Evolutionary conservation across 2,329 filamentous ascomycete species (phyloP).

Genomic region (Fusarium multiceps): DNA sequence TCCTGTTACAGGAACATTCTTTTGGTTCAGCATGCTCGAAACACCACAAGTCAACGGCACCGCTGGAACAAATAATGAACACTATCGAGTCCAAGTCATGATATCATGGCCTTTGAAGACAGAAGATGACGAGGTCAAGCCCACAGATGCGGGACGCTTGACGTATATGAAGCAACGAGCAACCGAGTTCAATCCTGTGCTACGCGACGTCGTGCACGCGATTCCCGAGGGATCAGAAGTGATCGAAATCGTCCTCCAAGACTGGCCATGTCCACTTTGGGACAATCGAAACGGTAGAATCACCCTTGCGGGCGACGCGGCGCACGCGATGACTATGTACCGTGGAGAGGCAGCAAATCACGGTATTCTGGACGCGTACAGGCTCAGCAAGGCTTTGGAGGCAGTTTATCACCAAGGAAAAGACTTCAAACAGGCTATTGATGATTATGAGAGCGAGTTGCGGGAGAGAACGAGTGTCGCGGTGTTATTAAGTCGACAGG

Average conservation of each 20-base stretch:
- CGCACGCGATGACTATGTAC: constrained; percentile 21
- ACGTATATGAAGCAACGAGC: constrained; percentile 13
- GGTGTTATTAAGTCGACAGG: constrained; percentile 10
- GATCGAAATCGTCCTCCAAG: constrained; percentile 3
- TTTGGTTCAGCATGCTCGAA: constrained; percentile 8
- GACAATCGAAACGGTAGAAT: background rate
- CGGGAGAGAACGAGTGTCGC: constrained; percentile 9
- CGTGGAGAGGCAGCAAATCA: constrained; percentile 11
- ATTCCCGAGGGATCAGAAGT: constrained; percentile 10
- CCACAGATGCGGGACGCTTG: background rate
- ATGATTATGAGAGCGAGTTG: constrained; percentile 1
- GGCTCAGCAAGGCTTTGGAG: background rate
- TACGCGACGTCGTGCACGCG: background rate
- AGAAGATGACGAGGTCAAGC: constrained; percentile 9
- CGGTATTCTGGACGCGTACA: constrained; percentile 9
- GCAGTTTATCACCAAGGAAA: background rate
- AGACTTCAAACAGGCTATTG: background rate
- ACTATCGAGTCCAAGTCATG: constrained; percentile 5
- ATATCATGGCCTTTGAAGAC: constrained; percentile 11
- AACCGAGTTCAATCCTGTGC: background rate
- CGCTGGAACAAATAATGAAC: background rate
- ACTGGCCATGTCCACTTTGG: constrained; percentile 15
- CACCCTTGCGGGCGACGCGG: constrained; percentile 9
- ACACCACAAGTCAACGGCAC: background rate
- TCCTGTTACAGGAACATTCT: background rate